Evolutionary conservation across 2,329 filamentous ascomycete genomes (phyloP), one percentile per base, ranked within the genome.

Genomic region (Arthrinium phaeospermum): DNA sequence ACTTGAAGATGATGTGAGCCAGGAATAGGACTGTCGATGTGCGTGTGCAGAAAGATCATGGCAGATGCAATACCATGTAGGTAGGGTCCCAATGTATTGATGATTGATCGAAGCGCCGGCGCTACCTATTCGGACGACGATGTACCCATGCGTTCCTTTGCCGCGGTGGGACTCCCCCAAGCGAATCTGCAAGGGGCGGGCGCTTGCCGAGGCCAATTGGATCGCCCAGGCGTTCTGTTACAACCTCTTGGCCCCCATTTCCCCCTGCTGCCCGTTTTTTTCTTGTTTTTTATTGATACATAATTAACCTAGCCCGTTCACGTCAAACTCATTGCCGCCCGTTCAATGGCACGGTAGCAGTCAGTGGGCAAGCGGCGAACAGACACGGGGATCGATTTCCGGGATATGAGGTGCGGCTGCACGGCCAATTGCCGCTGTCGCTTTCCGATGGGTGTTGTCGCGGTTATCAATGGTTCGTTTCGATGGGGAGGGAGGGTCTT

Each of bases 381-480:
- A 49, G 47, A 49, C 37, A 37, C 37, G 19, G 57, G 57, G 34
- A 64, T 41, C 57, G 41, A 8, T n/a, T 64, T 13, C 57, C 57
- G 57, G 34, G 57, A 41, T 24, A 64, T n/a, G 30, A 64, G 67
- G 27, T 68, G 67, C 67, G 67, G n/a, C 45, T 68, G 67, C 41
- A 68, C 41, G 67, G 67, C 67, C 67, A 68, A 68, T 68, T 68
- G 67, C 67, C 67, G 67, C 67, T 47, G 67, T 45, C 41, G 27
- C 27, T 46, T 51, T 4, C 19, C 16, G 1, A 34, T 27, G 16
- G 34, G 14, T 19, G 6, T 7, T n/a, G 57, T 64, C 57, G 57
- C 34, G 57, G 57, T 64, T 64, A 64, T 64, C 57, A 13, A n/a
- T 61, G 16, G 30, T 37, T 61, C 51, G 51, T 57, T 57, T 34